Conservation (phyloP, 768 basidiomycete species). For the Auriscalpium orientale region DNA sequence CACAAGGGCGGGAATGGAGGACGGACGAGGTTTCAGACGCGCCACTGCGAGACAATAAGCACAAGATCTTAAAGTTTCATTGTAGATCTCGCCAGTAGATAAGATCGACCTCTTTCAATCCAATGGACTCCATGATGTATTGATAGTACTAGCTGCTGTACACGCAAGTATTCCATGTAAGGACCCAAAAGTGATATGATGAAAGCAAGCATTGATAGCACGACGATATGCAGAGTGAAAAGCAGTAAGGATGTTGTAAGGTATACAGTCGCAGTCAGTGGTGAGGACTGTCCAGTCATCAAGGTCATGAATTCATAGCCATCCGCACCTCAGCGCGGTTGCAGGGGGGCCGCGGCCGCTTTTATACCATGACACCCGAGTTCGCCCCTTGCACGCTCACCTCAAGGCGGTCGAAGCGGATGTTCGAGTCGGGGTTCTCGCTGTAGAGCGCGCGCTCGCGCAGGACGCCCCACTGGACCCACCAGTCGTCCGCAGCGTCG, state of each 20-base stretch:
- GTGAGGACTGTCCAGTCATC: not conserved
- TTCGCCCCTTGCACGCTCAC: not conserved
- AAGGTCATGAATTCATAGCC: not conserved
- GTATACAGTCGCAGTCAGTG: not conserved
- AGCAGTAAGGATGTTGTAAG: not conserved
- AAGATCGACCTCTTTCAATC: too few relatives aligned
- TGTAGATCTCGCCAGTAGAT: too few relatives aligned
- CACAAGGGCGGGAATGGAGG: too few relatives aligned
- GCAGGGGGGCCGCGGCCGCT: not conserved
- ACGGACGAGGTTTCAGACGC: too few relatives aligned
- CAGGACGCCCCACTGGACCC: slow-evolving; percentile 15
- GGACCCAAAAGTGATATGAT: too few relatives aligned
- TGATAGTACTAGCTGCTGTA: too few relatives aligned
- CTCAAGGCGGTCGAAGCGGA: not conserved
- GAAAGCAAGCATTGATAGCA: not conserved
- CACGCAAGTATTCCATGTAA: too few relatives aligned
- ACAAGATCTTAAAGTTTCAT: too few relatives aligned
- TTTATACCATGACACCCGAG: not conserved
- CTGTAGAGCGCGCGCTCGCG: slow-evolving; percentile 7
- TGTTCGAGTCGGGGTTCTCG: not conserved
- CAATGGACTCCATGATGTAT: too few relatives aligned
- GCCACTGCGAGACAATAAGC: too few relatives aligned
- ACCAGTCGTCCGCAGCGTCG: slow-evolving; percentile 16
- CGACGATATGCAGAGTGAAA: not conserved
- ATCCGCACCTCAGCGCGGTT: not conserved